Evolutionary conservation across 257 asterid species (phyloP), one percentile per base, ranked within the genome.

Genomic region (Echites panduratus): DNA sequence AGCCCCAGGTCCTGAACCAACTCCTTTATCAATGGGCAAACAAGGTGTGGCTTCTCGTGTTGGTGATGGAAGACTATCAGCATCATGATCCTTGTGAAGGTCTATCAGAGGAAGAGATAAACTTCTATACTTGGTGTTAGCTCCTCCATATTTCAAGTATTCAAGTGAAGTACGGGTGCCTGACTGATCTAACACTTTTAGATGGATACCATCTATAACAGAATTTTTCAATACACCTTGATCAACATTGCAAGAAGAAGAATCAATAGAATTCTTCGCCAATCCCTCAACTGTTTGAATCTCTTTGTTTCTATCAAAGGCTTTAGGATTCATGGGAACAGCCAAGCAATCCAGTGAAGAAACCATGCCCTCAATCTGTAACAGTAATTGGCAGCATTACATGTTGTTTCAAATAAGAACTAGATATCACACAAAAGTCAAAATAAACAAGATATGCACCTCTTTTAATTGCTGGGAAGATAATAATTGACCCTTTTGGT

Each of bases 51-150:
- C 81, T 77, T 86, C 96, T 70, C 91, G 86, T 0, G 99, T 95
- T 68, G 98, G 98, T 35, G 98, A 91, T 71, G 99, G 99, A 76
- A 95, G 99, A 84, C 92, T 92, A 78, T 92, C 98, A 10, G 81
- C 88, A 83, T 95, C 99, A 65, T 95, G 96, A 81, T 87, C 99
- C 85, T 85, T 90, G 80, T 92, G 99, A 76, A 90, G 96, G 81
- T 95, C 99, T 71, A 95, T 82, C 88, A 92, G 77, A 61, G 97
- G 99, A 82, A 83, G 83, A 24, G 89, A 67, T 72, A 81, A 13
- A 44, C 88, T 89, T 80, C 84, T 87, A 70, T 78, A 87, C 85
- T 90, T 88, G 59, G 78, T 74, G 82, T 66, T 82, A 59, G 75
- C 76, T 45, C 75, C 63, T 64, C 84, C 84, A 22, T 75, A 78